Base-by-base conservation (phyloP, 1,284 basidiomycete genomes). In the Naganishia albida region DNA sequence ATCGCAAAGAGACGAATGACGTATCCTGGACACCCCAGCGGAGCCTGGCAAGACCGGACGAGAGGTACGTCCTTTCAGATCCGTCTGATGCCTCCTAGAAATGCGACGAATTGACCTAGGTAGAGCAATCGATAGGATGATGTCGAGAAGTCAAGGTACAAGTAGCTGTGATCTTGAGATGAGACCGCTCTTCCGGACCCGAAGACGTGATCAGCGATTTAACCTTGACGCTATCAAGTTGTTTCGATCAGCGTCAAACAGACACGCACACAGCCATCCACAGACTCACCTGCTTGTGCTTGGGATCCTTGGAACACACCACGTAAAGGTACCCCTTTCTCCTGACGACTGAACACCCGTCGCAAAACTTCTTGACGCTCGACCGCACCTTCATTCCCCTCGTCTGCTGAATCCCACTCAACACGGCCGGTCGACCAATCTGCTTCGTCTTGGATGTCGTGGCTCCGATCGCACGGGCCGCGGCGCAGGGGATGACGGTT, bases 311-410 rank as follows among this genome's bases (percentile, higher is more conserved):
- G 23, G 87, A 87, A 80, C 95, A 99, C 50, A 97, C 86, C 50
- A 98, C 88, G 80, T 95, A 97, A 50, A 98, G 85, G 72, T 90
- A 86, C 54, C 93, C 93, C 77, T 98, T 95, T 73, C 78, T 81
- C 76, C 84, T 85, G 26, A 94, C 93, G 52, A 94, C 81, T 69
- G 84, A 87, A 80, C 92, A 95, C 15, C 91, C 90, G 69, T 93
- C 91, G 78, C 92, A 95, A 85, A 93, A 89, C 66, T 86, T 82
- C 82, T 96, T 97, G 71, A 98, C 91, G 8, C 91, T 92, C 38
- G 90, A 89, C 67, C 94, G 87, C 64, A 99, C 94, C 83, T 98
- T 99, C 91, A 97, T 96, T 46, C 93, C 93, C 70, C 94, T 63
- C 23, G 55, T 48, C 48, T 40, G 42, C 38, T 54, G 55, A 16